Evolutionary conservation across 2,329 filamentous ascomycete genomes (phyloP), one percentile per base, ranked within the genome.

Genomic region (Apiospora pterosperma): DNA sequence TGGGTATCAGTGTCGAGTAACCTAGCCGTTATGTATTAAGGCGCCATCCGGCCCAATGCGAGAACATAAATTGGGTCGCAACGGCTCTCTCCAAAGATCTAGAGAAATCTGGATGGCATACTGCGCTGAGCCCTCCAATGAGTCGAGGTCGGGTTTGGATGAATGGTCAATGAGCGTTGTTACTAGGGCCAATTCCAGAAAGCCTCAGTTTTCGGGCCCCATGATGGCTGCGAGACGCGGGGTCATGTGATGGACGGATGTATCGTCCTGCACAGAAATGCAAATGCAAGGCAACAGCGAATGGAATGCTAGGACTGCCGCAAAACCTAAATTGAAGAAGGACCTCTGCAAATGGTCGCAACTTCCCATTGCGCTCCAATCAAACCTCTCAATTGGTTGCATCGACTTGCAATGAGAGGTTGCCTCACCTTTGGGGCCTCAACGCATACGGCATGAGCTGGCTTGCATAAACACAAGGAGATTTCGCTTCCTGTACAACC

Each of bases 1-100:
- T 61, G 62, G 21, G 14, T 31, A 60, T 62, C 68, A 73, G 67
- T 69, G 65, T 68, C 63, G 65, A 65, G 66, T 55, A 55, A 66
- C 64, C 64, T 62, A 64, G 52, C 61, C 66, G 64, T 74, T 74
- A 72, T 73, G 72, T 73, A 72, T 70, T 69, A 72, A 72, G 69
- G 67, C 67, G 67, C 65, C 69, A 70, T 68, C 65, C 67, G 71
- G 72, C 72, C 72, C 70, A 70, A 73, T 71, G 70, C 71, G 67
- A 70, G 64, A 55, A 63, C 66, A n/a, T 62, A 68, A 61, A 66
- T 75, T 72, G 67, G 74, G 73, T 75, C 68, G 72, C 71, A 74
- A 74, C 62, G 63, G 67, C 65, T 28, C 42, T 63, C 44, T 58
- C 55, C 62, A 67, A 62, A 63, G 52, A 60, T 63, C 60, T 64